Evolutionary conservation across 768 basidiomycete species (phyloP).

Genomic region (Amanita brunnescens): DNA sequence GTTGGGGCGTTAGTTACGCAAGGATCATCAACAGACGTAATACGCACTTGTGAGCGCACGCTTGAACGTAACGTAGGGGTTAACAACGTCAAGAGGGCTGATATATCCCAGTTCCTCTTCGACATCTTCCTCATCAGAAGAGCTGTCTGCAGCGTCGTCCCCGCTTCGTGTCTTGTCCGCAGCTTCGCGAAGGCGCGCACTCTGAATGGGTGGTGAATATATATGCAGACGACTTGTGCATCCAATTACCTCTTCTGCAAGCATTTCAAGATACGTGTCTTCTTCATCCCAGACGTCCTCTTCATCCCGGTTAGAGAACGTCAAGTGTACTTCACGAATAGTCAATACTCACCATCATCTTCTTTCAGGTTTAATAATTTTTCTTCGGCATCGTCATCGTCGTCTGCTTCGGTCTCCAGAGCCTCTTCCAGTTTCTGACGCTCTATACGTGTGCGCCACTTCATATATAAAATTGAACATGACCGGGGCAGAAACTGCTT

Average conservation of each 20-base stretch:
- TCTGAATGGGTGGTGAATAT: conserved; percentile 28
- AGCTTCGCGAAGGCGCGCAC: conserved; percentile 63
- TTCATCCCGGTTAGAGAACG: conserved; percentile 18
- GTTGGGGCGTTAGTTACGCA: conserved; percentile 6
- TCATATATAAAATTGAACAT: conserved; percentile 15
- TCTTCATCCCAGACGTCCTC: conserved; percentile 91
- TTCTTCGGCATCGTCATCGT: conserved; percentile 44
- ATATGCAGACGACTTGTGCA: not conserved
- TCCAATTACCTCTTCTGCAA: conserved; percentile 63
- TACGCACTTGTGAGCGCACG: conserved; percentile 63
- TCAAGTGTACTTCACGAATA: not conserved
- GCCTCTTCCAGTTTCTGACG: conserved; percentile 55
- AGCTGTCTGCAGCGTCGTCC: conserved; percentile 44
- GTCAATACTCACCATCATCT: conserved; percentile 45
- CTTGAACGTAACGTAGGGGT: conserved; percentile 75
- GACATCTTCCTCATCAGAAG: conserved; percentile 51
- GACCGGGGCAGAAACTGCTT: conserved; percentile 4
- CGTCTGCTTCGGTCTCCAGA: conserved; percentile 28
- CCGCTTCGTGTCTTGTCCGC: conserved; percentile 39
- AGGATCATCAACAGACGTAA: conserved; percentile 3
- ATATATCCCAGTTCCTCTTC: conserved; percentile 82
- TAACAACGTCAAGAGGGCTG: conserved; percentile 72
- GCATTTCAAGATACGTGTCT: conserved; percentile 79
- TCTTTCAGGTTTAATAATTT: conserved; percentile 54
- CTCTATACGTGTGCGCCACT: conserved; percentile 52